These are phyloP conservation scores for Rubroboletus satanas DNA, from an alignment of 768 basidiomycete genomes.

Conservation along the genomic window DNA sequence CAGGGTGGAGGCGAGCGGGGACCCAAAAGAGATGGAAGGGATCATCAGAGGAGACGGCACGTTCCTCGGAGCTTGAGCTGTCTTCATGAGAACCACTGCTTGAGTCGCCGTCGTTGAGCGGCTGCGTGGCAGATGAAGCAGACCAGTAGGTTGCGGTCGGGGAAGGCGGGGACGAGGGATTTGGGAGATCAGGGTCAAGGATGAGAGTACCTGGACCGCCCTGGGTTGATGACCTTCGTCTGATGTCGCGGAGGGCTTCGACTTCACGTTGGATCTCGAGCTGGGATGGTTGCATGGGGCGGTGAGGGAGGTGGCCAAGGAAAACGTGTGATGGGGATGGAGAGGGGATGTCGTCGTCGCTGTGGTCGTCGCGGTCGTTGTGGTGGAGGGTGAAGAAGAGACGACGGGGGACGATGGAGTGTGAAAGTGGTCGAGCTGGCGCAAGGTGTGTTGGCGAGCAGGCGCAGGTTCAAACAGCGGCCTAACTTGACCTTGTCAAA, in stretches of 20 bases:
- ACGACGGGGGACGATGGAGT: not conserved
- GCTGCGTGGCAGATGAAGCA: constrained; percentile 31
- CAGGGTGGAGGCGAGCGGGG: constrained; percentile 92
- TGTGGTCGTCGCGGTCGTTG: constrained; percentile 13
- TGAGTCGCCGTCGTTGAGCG: constrained; percentile 43
- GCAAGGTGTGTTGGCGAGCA: constrained; percentile 3
- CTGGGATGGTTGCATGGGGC: constrained; percentile 67
- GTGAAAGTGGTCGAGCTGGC: not conserved
- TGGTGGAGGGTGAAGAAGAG: not conserved
- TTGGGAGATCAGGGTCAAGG: constrained; percentile 90
- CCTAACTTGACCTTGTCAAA: not conserved
- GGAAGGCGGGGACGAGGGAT: constrained; percentile 56
- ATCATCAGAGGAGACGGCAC: constrained; percentile 52
- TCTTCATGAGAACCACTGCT: constrained; percentile 41
- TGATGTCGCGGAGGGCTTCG: constrained; percentile 79
- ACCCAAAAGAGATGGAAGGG: constrained; percentile 97
- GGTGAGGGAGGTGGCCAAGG: not conserved
- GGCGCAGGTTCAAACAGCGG: not conserved
- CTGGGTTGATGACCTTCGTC: constrained; percentile 73
- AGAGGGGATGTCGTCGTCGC: constrained; percentile 7
- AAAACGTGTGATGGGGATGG: constrained; percentile 14
- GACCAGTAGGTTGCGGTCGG: constrained; percentile 54
- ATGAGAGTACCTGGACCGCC: constrained; percentile 75
- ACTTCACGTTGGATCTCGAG: constrained; percentile 86
- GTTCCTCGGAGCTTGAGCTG: constrained; percentile 36